Evolutionary conservation across 2,329 filamentous ascomycete genomes (phyloP).

Genomic region (Aspergillus sp.): DNA sequence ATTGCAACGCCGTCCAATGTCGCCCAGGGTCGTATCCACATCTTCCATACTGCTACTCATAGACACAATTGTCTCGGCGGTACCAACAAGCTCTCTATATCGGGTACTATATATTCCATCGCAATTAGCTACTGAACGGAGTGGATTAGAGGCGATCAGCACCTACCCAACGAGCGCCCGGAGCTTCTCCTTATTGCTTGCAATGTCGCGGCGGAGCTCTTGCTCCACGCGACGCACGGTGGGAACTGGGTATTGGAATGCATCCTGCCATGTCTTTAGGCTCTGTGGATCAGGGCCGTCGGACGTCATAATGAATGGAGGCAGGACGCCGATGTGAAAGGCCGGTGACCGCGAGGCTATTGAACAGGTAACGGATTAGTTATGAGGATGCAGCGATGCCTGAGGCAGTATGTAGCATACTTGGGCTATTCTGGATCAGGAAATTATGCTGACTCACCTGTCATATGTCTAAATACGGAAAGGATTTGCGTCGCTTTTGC

Average conservation of each 20-base stretch:
- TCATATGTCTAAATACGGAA: background rate
- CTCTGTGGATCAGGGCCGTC: conserved; percentile 57
- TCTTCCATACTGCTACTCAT: conserved; percentile 78
- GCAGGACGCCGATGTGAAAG: conserved; percentile 10
- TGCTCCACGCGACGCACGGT: conserved; percentile 63
- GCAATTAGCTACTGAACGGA: conserved; percentile 8
- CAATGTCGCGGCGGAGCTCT: conserved; percentile 62
- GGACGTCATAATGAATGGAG: conserved; percentile 46
- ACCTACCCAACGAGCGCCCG: conserved; percentile 64
- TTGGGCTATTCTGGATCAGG: conserved; percentile 9
- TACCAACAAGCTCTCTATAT: conserved; percentile 87
- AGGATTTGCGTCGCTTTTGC: background rate
- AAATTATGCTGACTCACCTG: conserved; percentile 14
- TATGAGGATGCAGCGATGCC: conserved; percentile 11
- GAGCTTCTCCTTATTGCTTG: conserved; percentile 65
- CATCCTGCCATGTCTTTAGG: conserved; percentile 65
- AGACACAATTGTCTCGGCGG: conserved; percentile 87
- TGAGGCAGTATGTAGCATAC: conserved; percentile 17
- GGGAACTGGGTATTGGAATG: conserved; percentile 65
- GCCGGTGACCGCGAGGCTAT: conserved; percentile 1
- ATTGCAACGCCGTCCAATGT: conserved; percentile 76
- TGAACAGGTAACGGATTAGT: conserved; percentile 8
- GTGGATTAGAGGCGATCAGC: background rate
- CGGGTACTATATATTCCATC: conserved; percentile 49
- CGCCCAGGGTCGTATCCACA: conserved; percentile 69